Evolutionary conservation across 2,329 filamentous ascomycete genomes (phyloP).

Genomic region (Ascosphaera aggregata): DNA sequence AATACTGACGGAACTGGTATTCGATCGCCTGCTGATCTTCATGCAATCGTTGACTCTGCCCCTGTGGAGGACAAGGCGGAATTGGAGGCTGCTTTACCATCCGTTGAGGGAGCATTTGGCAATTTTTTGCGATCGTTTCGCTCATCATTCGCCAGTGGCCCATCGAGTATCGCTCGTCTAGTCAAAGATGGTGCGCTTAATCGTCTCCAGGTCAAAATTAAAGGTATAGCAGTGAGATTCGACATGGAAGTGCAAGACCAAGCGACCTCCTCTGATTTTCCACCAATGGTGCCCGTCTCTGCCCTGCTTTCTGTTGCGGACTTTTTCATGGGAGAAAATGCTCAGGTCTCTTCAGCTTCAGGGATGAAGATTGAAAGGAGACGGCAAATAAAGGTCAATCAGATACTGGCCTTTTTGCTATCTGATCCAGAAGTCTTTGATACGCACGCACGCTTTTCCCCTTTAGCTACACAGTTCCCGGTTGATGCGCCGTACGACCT

Average conservation of each 20-base stretch:
- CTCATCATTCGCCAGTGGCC: slow-evolving; percentile 20
- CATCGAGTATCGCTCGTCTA: slow-evolving; percentile 32
- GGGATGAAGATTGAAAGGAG: slow-evolving; percentile 13
- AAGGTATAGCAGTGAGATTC: slow-evolving; percentile 28
- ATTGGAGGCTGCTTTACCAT: slow-evolving; percentile 31
- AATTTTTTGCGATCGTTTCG: not conserved
- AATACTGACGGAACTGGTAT: slow-evolving; percentile 13
- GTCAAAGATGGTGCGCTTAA: slow-evolving; percentile 31
- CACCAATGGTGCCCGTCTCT: not conserved
- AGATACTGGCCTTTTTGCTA: slow-evolving; percentile 22
- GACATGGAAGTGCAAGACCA: slow-evolving; percentile 24
- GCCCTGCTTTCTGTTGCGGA: not conserved
- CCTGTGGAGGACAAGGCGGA: slow-evolving; percentile 32
- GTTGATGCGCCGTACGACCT: slow-evolving; percentile 11
- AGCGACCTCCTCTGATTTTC: slow-evolving; percentile 12
- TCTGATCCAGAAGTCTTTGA: slow-evolving; percentile 26
- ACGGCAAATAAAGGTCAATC: slow-evolving; percentile 21
- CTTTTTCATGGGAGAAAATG: not conserved
- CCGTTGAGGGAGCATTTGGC: slow-evolving; percentile 5
- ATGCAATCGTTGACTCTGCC: slow-evolving; percentile 36
- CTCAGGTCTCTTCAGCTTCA: not conserved
- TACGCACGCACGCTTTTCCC: slow-evolving; percentile 18
- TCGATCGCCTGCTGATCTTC: slow-evolving; percentile 32
- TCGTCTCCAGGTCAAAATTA: slow-evolving; percentile 29
- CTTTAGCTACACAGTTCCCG: slow-evolving; percentile 12